Evolutionary conservation across 2,329 filamentous ascomycete species (phyloP), one percentile per base, ranked within the genome.

Genomic region (Purpureocillium lavendulum): DNA sequence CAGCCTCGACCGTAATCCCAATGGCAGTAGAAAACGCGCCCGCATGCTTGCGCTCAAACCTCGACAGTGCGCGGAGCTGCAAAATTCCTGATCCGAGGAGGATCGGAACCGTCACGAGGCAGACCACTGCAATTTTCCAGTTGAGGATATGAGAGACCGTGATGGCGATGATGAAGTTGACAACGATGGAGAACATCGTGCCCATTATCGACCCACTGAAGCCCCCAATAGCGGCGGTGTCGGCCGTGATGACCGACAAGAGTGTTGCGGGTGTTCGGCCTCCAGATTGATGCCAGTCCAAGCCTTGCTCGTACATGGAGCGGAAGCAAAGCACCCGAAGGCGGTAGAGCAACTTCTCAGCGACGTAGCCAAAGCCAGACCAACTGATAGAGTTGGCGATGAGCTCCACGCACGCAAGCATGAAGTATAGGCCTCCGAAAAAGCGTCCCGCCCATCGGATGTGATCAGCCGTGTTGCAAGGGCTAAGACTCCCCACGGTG

Each of bases 121-220:
- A 82, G 4, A 88, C 83, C 12, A 88, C 60, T 1, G 82, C 82
- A 44, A 88, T 85, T 52, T 77, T 82, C 84, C 84, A 88, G 3
- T 80, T 80, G 35, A 88, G 67, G 33, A 86, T 75, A 45, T 84
- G 80, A 0, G 82, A 77, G 9, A 87, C 54, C 24, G 83, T 74
- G 40, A 87, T 78, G 2, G 79, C 81, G 0, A 73, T 76, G 13
- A 86, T 46, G 21, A 87, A 75, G 55, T 84, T 86, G 45, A 87
- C 71, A 3, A 73, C 48, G 16, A 84, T 81, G 0, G 81, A 79
- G 41, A 86, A 76, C 15, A 84, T 61, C 0, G 79, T 84, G 6
- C 83, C 82, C 40, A 87, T 68, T 30, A 84, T 80, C 5, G 79
- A 82, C 9, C 83, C 83, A 40, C 77, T 83, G 45, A 88, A 70